Evolutionary conservation across 306 rosid genomes (phyloP).

Genomic region (Ziziphus jujuba): DNA sequence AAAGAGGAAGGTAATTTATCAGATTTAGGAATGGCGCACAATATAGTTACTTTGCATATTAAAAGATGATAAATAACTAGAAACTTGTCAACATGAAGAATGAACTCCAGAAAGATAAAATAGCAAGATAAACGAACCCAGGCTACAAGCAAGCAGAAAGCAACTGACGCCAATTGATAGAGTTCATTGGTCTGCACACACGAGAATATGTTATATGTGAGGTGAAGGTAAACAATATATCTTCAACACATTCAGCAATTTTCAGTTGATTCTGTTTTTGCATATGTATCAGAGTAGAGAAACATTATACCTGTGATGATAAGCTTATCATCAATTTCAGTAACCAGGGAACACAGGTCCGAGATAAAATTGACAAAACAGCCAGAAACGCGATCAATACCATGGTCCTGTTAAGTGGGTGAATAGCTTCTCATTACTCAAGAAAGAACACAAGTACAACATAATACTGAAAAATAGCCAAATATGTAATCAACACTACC

Average conservation of each 20-base stretch:
- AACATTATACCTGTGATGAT: conserved; percentile 83
- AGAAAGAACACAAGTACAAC: not conserved
- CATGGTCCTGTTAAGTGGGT: conserved; percentile 59
- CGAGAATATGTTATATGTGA: not conserved
- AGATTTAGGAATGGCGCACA: not conserved
- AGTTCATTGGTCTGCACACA: conserved; percentile 94
- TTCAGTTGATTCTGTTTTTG: conserved; percentile 10
- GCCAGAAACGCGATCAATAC: conserved; percentile 69
- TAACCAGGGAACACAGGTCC: conserved; percentile 87
- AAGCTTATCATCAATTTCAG: conserved; percentile 92
- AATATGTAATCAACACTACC: not conserved
- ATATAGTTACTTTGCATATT: not conserved
- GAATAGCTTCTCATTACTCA: conserved; percentile 1
- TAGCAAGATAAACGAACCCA: conserved; percentile 65
- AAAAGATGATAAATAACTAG: not conserved
- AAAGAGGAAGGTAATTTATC: conserved; percentile 4
- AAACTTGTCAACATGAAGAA: not conserved
- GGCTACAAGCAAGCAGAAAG: conserved; percentile 97
- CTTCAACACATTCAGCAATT: conserved; percentile 4
- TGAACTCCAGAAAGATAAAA: not conserved
- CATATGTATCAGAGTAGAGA: conserved; percentile 7
- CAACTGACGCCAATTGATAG: conserved; percentile 95
- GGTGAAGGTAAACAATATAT: conserved; percentile 5
- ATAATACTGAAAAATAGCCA: not conserved
- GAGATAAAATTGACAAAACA: conserved; percentile 71